Evolutionary conservation across 495 filamentous ascomycete genomes (phyloP), one percentile per base, ranked within the genome.

Genomic region (Xylaria nigripes): DNA sequence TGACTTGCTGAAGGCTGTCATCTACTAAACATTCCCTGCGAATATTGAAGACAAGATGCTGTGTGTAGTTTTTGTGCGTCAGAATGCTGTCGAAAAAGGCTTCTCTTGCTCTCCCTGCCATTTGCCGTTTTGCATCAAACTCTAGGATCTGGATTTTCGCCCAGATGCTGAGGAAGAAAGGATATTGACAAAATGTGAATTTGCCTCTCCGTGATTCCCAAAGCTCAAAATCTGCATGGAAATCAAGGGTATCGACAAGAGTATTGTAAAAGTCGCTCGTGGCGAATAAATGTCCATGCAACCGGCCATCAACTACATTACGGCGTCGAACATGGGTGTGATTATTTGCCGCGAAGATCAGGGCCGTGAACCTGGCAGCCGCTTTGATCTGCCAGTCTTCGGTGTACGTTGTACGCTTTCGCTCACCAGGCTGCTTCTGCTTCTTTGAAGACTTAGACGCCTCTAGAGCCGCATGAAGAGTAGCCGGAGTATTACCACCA

Each of bases 301-400:
- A 42, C 45, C 53, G 61, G 15, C 61, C 53, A 22, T 50, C 69
- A 43, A 24, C 44, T 53, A 43, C 52, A 50, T 63, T 54, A 46
- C 48, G 58, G 38, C 59, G 69, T 40, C 63, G 73, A 52, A 60
- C 56, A 54, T 66, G 58, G 29, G 65, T 66, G 69, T 74, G 55
- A 70, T 83, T 88, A 66, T 95, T 96, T 19, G 89, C 92, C 1
- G 85, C 79, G 62, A 95, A 95, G 9, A 96, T 68, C 24, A 95
- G 62, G 3, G 86, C 82, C 81, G 95, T 87, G 1, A 95, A 80
- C 57, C 83, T 83, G 5, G 89, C 85, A 12, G 86, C 87, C 19
- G 86, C 86, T 61, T 84, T 86, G 38, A 95, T 81, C 68, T 96
- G 91, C 91, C 91, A 96, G 62, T 96, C 92, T 48, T 92, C 89